Percentiles rank a stretch among this genome's conserved stretches.
Conservation (phyloP, 2,329 filamentous ascomycete species). For the Neoarthrinium moseri region DNA sequence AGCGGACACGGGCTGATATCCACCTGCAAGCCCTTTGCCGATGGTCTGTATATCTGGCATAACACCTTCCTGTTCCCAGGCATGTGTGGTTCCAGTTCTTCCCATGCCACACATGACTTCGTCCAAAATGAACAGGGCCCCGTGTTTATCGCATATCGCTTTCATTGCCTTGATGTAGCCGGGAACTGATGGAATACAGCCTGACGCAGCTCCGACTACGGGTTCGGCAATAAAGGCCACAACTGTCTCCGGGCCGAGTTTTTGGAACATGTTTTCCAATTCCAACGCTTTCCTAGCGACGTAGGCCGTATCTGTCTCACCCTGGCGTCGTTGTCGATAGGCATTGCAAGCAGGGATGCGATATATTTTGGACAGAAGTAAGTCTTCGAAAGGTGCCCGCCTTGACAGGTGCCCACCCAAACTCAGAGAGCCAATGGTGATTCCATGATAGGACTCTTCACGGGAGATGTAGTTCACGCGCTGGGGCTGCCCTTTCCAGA, state of each 20-base stretch:
- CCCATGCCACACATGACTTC: slow-evolving; percentile 61
- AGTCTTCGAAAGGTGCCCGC: slow-evolving; percentile 54
- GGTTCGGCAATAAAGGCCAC: slow-evolving; percentile 67
- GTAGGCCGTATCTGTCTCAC: slow-evolving; percentile 54
- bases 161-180: slow-evolving; percentile 67
- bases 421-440: slow-evolving; percentile 61
- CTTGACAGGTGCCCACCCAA: slow-evolving; percentile 60
- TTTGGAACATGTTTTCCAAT: slow-evolving; percentile 60
- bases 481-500: slow-evolving; percentile 50
- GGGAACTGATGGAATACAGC: slow-evolving; percentile 58
- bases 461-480: slow-evolving; percentile 64
- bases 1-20: slow-evolving; percentile 59
- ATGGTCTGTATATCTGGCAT: slow-evolving; percentile 61
- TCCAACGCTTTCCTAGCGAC: slow-evolving; percentile 58
- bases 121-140: slow-evolving; percentile 66
- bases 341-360: slow-evolving; percentile 63
- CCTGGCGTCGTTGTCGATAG: slow-evolving; percentile 53
- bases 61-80: slow-evolving; percentile 50
- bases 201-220: slow-evolving; percentile 62
- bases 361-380: slow-evolving; percentile 53
- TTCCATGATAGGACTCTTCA: slow-evolving; percentile 68
- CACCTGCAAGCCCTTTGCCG: slow-evolving; percentile 62
- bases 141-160: slow-evolving; percentile 62
- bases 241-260: slow-evolving; percentile 60
- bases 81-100: slow-evolving; percentile 49